Percentiles rank a stretch among this genome's conserved stretches.
Conservation (phyloP, 495 filamentous ascomycete species). For the Penicillium samsonianum region DNA sequence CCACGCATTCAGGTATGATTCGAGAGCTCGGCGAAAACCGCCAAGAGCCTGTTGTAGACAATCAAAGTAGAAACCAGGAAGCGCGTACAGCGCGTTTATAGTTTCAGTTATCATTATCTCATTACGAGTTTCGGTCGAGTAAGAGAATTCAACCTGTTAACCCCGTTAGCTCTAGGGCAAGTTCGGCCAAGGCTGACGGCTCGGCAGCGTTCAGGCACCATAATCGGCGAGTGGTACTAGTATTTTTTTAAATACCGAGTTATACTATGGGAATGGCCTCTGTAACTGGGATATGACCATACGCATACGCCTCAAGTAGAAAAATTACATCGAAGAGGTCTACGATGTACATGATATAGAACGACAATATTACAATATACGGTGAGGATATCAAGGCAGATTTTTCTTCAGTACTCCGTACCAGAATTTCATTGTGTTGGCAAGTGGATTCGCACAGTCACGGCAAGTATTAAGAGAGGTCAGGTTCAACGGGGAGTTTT, state of each 20-base stretch:
- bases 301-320: background rate
- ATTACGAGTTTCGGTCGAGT: slow-evolving; percentile 8
- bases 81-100: slow-evolving; percentile 33
- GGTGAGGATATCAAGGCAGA: slow-evolving; percentile 2
- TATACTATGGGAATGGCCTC: background rate
- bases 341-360: background rate
- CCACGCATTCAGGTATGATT: slow-evolving; percentile 18
- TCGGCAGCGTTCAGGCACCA: slow-evolving; percentile 9
- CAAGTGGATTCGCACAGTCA: slow-evolving; percentile 1
- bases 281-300: background rate
- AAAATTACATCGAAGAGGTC: background rate
- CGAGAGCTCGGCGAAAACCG: slow-evolving; percentile 5
- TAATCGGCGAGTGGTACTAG: slow-evolving; percentile 4
- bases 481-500: background rate
- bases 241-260: background rate
- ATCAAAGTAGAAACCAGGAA: slow-evolving; percentile 1
- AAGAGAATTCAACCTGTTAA: slow-evolving; percentile 1
- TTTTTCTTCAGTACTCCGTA: background rate
- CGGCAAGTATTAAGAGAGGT: slow-evolving; percentile 5
- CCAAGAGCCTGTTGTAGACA: background rate
- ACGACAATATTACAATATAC: background rate
- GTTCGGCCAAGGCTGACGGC: slow-evolving; percentile 13
- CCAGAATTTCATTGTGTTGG: slow-evolving; percentile 8
- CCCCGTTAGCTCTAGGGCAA: slow-evolving; percentile 2
- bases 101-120: slow-evolving; percentile 7